These are phyloP conservation scores for Balakata baccata DNA, from an alignment of 345 rosid genomes.

Conservation along the genomic window DNA sequence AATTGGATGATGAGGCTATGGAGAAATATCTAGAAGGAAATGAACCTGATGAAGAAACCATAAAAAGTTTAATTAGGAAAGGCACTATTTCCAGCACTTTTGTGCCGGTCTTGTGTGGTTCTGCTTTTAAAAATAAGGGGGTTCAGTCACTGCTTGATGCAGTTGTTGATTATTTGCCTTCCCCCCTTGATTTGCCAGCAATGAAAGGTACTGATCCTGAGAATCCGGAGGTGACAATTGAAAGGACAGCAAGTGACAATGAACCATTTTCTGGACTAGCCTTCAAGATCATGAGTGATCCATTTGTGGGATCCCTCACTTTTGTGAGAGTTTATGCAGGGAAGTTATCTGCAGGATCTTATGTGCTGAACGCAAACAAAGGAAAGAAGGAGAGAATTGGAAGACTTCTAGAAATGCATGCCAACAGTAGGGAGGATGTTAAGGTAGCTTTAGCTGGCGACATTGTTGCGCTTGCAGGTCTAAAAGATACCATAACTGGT, in stretches of 20 bases:
- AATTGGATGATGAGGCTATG: conserved; percentile 87
- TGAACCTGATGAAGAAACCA: conserved; percentile 81
- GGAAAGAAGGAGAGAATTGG: conserved; percentile 98
- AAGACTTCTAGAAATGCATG: conserved; percentile 95
- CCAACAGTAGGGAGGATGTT: conserved; percentile 93
- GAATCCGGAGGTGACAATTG: conserved; percentile 56
- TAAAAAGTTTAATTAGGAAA: conserved; percentile 71
- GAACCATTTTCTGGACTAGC: conserved; percentile 91
- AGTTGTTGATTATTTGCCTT: conserved; percentile 86
- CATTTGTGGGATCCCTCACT: conserved; percentile 93
- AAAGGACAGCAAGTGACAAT: conserved; percentile 63
- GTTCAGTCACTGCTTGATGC: conserved; percentile 95
- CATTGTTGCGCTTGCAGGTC: conserved; percentile 89
- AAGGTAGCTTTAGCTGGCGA: conserved; percentile 84
- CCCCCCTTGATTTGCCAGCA: conserved; percentile 80
- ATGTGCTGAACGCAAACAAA: conserved; percentile 85
- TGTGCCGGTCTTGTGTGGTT: conserved; percentile 88
- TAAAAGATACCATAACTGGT: conserved; percentile 84
- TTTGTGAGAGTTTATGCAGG: conserved; percentile 92
- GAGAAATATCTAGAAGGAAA: conserved; percentile 87
- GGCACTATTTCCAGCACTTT: conserved; percentile 69
- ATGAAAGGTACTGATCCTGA: conserved; percentile 95
- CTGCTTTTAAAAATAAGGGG: conserved; percentile 93
- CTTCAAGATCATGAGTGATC: conserved; percentile 94
- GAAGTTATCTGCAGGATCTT: conserved; percentile 74